These are phyloP conservation scores for Apophysomyces variabilis DNA, from an alignment of 371 early-diverging fungal species.

Conservation along the genomic window DNA sequence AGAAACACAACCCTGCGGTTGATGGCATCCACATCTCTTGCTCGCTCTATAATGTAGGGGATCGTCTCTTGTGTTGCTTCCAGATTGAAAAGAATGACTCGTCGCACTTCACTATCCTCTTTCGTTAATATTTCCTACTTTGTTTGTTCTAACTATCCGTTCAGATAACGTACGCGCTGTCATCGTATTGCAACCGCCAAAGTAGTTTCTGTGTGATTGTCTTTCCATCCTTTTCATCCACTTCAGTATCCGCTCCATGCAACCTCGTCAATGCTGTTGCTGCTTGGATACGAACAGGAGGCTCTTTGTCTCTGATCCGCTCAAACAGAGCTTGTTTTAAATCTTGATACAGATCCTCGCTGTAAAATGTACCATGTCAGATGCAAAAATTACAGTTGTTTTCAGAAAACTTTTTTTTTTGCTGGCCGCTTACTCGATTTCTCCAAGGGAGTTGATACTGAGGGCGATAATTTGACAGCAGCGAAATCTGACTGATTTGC, in stretches of 20 bases:
- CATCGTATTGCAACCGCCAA: conserved; percentile 71
- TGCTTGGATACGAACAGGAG: conserved; percentile 80
- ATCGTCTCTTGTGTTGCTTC: conserved; percentile 66
- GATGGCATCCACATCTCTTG: conserved; percentile 75
- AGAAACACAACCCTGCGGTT: conserved; percentile 69
- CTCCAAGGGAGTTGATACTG: conserved; percentile 75
- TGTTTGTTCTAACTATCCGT: background rate
- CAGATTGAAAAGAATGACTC: conserved; percentile 79
- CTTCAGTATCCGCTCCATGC: conserved; percentile 65
- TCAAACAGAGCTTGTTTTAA: conserved; percentile 69
- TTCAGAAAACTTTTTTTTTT: background rate
- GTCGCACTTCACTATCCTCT: conserved; percentile 72
- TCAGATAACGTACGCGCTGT: conserved; percentile 65
- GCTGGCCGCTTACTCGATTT: conserved; percentile 71
- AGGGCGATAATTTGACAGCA: conserved; percentile 82
- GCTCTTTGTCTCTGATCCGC: conserved; percentile 82
- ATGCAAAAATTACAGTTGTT: too few relatives aligned
- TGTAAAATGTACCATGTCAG: conserved; percentile 18
- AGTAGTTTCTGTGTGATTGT: conserved; percentile 70
- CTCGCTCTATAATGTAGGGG: conserved; percentile 74
- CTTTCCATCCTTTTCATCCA: conserved; percentile 58
- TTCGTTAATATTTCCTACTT: background rate
- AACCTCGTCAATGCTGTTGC: conserved; percentile 80
- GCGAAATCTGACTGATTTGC: conserved; percentile 76
- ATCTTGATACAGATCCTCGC: conserved; percentile 77